phyloP scores from a whole-genome alignment of 331 rosid genomes.

The Quercus phellos region DNA sequence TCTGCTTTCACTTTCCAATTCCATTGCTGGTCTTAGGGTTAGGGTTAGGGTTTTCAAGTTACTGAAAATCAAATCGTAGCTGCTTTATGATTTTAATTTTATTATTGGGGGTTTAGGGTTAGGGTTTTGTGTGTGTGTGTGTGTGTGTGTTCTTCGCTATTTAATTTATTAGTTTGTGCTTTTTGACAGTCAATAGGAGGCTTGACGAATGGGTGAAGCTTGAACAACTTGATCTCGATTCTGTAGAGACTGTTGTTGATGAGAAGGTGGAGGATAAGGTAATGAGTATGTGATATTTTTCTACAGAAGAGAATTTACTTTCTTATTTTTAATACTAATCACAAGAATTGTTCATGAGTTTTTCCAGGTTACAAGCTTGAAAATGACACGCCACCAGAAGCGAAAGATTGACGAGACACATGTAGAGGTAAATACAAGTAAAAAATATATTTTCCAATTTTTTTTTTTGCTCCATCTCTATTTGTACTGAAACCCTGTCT shows the following conservation, averaged over 20 bases:
- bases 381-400: conserved; percentile 99
- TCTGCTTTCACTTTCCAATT: neutral
- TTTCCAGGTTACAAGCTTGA: conserved; percentile 84
- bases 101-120: neutral
- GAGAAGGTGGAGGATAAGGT: conserved; percentile 99
- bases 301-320: neutral
- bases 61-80: neutral
- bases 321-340: neutral
- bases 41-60: conserved; percentile 39
- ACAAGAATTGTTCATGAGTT: neutral
- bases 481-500: neutral
- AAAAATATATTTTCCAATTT: neutral
- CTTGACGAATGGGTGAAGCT: conserved; percentile 99
- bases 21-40: neutral
- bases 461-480: neutral
- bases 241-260: conserved; percentile 92
- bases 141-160: neutral
- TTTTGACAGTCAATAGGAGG: conserved; percentile 82
- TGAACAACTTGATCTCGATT: conserved; percentile 92
- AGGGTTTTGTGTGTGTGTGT: neutral
- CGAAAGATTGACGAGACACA: conserved; percentile 98
- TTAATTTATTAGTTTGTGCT: neutral
- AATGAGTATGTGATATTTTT: neutral
- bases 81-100: neutral
- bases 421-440: conserved; percentile 66